These are phyloP conservation scores for Neurospora africana DNA, from an alignment of 495 filamentous ascomycete genomes.

Conservation along the genomic window DNA sequence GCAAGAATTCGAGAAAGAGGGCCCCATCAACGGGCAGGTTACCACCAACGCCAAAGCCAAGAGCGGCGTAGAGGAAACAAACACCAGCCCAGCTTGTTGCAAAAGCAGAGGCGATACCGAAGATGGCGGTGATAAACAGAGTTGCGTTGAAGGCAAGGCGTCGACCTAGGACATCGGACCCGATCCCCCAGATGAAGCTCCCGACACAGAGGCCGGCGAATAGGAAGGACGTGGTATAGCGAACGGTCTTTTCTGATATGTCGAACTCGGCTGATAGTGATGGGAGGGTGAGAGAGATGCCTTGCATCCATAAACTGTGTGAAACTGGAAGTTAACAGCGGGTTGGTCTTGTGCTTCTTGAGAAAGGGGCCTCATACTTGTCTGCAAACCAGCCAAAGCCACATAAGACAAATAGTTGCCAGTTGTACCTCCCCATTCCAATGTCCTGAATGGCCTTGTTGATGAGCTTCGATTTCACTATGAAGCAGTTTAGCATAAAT, in stretches of 20 bases:
- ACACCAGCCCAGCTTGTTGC: conserved; percentile 59
- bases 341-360: not conserved
- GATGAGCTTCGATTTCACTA: conserved; percentile 50
- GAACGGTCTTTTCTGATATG: conserved; percentile 38
- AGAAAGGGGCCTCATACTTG: conserved; percentile 30
- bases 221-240: conserved; percentile 42
- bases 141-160: conserved; percentile 71
- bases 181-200: conserved; percentile 73
- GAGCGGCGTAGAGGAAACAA: conserved; percentile 37
- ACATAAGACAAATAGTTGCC: conserved; percentile 70
- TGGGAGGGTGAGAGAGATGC: conserved; percentile 65
- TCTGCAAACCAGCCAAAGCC: conserved; percentile 67
- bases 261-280: conserved; percentile 59
- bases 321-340: not conserved
- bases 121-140: conserved; percentile 57
- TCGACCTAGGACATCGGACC: conserved; percentile 60
- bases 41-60: conserved; percentile 49
- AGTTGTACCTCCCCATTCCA: conserved; percentile 81
- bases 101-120: conserved; percentile 58
- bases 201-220: conserved; percentile 57
- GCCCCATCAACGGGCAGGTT: conserved; percentile 77
- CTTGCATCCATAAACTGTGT: conserved; percentile 44
- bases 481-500: conserved; percentile 11
- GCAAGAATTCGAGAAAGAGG: conserved; percentile 71
- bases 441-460: conserved; percentile 76